Conservation (phyloP, 768 basidiomycete genomes). For the Suillus decipiens region DNA sequence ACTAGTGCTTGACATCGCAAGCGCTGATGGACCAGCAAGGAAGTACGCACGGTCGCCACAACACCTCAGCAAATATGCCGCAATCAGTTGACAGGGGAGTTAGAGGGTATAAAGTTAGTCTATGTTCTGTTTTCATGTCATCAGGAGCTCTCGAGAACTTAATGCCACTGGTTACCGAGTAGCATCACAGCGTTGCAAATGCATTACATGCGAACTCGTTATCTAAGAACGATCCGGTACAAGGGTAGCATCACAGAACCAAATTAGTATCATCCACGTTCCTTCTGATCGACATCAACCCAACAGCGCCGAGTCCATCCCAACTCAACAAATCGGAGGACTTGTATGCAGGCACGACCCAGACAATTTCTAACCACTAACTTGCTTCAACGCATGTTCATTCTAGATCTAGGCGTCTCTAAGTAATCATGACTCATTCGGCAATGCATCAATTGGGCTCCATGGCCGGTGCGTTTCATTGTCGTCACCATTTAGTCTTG, state of each 20-base stretch:
- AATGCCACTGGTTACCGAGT: not conserved
- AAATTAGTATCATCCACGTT: not conserved
- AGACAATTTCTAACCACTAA: not conserved
- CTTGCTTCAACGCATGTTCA: not conserved
- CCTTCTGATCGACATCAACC: not conserved
- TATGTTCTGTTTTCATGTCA: no score
- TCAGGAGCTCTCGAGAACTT: no score
- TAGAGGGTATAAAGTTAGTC: no score
- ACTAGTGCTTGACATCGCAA: no score
- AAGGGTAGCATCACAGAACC: not conserved
- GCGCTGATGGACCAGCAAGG: no score
- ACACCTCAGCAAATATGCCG: no score
- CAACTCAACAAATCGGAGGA: not conserved
- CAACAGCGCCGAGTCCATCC: no score
- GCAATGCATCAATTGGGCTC: not conserved
- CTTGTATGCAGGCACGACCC: not conserved
- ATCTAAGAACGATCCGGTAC: not conserved
- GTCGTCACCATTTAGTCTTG: not conserved
- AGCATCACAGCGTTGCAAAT: not conserved
- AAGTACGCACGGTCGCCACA: no score
- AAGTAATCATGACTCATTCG: not conserved
- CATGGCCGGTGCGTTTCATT: not conserved
- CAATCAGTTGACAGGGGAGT: no score
- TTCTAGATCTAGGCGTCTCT: not conserved
- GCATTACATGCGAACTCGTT: not conserved